Percentiles rank a stretch among this genome's conserved stretches.
phyloP scores from a whole-genome alignment of 805 yeast genomes.

The Limtongia smithiae region DNA sequence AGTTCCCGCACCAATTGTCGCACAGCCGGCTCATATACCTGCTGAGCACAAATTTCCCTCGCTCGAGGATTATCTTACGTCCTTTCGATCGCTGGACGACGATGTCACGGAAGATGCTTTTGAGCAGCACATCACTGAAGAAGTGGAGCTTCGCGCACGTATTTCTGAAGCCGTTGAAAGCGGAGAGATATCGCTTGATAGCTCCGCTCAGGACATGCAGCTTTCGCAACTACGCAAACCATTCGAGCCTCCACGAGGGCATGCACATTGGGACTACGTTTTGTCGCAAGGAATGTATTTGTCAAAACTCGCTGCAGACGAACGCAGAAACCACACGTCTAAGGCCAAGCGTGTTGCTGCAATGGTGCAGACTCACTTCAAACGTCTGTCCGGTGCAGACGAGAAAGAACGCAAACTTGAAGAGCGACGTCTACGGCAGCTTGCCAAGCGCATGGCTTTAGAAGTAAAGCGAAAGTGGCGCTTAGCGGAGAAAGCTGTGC shows the following conservation, averaged over 20 bases:
- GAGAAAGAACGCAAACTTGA: constrained; percentile 74
- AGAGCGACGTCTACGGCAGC: constrained; percentile 61
- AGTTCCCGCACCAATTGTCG: constrained; percentile 47
- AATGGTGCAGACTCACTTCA: constrained; percentile 83
- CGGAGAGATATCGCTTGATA: constrained; percentile 36
- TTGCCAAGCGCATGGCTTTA: constrained; percentile 78
- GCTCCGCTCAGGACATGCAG: constrained; percentile 26
- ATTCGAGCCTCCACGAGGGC: constrained; percentile 44
- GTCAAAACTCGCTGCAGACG: constrained; percentile 65
- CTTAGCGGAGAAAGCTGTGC: constrained; percentile 71
- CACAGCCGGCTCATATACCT: constrained; percentile 58
- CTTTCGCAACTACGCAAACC: constrained; percentile 41
- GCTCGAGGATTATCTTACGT: constrained; percentile 48
- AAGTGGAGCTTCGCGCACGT: constrained; percentile 43
- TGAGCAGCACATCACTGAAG: constrained; percentile 52
- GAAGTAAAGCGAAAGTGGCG: constrained; percentile 90
- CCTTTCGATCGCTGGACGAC: constrained; percentile 59
- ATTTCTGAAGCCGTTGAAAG: constrained; percentile 47
- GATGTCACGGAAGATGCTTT: constrained; percentile 61
- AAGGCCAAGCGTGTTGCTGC: constrained; percentile 68
- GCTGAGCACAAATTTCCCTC: constrained; percentile 44
- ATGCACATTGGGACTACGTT: constrained; percentile 67
- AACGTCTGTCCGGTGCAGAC: constrained; percentile 80
- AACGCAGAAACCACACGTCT: constrained; percentile 60
- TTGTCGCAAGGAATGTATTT: constrained; percentile 70